Percentiles rank a stretch among this genome's conserved stretches.
phyloP scores from a whole-genome alignment of 768 basidiomycete genomes.

The Infundibulicybe gibba region DNA sequence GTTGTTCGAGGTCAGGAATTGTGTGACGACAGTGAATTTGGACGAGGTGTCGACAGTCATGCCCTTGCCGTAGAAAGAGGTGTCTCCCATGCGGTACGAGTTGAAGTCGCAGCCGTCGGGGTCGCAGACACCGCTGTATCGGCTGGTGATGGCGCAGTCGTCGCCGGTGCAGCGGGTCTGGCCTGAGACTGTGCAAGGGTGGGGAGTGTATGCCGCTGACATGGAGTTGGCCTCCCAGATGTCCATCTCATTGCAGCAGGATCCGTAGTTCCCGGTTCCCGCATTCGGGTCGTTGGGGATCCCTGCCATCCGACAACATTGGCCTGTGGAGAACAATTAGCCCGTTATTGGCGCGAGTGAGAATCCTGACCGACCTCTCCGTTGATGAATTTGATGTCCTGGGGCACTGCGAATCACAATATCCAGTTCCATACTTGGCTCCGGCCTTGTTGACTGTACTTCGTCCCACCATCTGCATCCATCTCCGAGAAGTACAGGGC shows the following conservation, averaged over 20 bases:
- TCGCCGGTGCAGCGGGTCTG: conserved; percentile 27
- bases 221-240: conserved; percentile 41
- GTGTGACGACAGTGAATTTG: conserved; percentile 39
- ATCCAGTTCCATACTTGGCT: conserved; percentile 57
- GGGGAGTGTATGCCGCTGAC: conserved; percentile 37
- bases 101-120: conserved; percentile 42
- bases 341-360: background rate
- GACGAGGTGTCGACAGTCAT: conserved; percentile 31
- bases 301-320: conserved; percentile 29
- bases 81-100: conserved; percentile 37
- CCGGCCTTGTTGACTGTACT: conserved; percentile 53
- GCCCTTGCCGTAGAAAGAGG: conserved; percentile 30
- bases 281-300: conserved; percentile 27
- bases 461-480: conserved; percentile 54
- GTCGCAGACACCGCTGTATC: conserved; percentile 34
- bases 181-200: conserved; percentile 27
- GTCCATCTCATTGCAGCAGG: conserved; percentile 42
- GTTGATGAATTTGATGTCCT: conserved; percentile 61
- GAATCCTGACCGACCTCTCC: conserved; percentile 36
- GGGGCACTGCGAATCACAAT: conserved; percentile 65
- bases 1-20: conserved; percentile 36
- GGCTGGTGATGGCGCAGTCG: conserved; percentile 20
- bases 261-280: conserved; percentile 30
- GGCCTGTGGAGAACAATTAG: conserved; percentile 18
- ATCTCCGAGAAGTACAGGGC: conserved; percentile 60